phyloP scores from a whole-genome alignment of 148 eudicot genomes.

The Chenopodium berlandieri region DNA sequence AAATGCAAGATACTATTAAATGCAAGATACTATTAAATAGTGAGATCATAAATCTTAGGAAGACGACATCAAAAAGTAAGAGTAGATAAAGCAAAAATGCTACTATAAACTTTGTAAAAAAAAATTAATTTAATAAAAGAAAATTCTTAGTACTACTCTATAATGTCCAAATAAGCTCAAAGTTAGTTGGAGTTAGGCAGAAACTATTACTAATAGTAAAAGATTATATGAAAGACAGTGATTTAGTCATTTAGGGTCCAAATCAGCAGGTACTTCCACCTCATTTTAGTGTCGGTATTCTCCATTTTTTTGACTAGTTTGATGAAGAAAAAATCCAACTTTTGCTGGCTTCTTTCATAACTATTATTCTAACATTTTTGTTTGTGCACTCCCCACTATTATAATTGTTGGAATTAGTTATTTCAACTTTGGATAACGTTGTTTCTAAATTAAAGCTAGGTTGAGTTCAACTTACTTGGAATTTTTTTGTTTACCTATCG shows the following conservation, averaged over 20 bases:
- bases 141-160: too few species aligned
- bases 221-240: background rate
- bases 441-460: too few species aligned
- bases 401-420: background rate
- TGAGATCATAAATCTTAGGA: background rate
- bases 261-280: conserved; percentile 8
- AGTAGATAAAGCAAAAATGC: too few species aligned
- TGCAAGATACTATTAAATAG: background rate
- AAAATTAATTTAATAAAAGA: too few species aligned
- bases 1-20: background rate
- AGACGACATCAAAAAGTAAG: background rate
- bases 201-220: background rate
- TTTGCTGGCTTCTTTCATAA: background rate
- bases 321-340: background rate
- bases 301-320: background rate
- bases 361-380: background rate
- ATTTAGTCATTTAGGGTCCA: conserved; percentile 2
- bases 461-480: too few species aligned
- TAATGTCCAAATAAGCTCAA: background rate
- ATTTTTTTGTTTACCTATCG: too few species aligned
- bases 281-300: conserved; percentile 18
- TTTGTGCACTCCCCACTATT: background rate
- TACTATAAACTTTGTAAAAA: too few species aligned
- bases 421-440: background rate
- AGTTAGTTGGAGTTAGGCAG: background rate